Conservation (phyloP, 1,284 basidiomycete species). For the Trametes versicolor region DNA sequence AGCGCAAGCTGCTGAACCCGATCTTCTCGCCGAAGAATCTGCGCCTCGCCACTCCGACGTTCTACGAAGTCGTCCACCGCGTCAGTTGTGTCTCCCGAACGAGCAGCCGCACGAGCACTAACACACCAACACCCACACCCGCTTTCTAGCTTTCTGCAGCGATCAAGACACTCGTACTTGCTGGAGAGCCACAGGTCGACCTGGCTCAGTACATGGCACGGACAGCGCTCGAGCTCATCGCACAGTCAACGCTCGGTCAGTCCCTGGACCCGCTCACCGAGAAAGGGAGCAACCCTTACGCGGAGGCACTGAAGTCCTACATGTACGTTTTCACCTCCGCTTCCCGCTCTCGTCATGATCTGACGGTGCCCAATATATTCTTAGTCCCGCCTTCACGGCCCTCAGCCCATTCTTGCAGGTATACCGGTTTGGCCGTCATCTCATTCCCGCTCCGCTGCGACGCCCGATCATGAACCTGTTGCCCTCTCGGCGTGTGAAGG, state of each 20-base stretch:
- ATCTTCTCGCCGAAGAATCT: slow-evolving; percentile 41
- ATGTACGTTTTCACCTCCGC: slow-evolving; percentile 24
- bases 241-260: slow-evolving; percentile 23
- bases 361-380: neutral
- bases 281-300: slow-evolving; percentile 31
- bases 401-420: neutral
- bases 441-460: neutral
- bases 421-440: neutral
- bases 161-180: neutral
- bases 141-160: slow-evolving; percentile 9
- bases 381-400: neutral
- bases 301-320: slow-evolving; percentile 34
- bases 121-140: neutral
- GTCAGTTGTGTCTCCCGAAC: slow-evolving; percentile 15
- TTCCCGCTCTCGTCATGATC: neutral
- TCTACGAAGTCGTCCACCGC: slow-evolving; percentile 37
- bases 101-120: neutral
- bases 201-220: slow-evolving; percentile 19
- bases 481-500: slow-evolving; percentile 1
- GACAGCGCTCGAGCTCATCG: slow-evolving; percentile 22
- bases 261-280: slow-evolving; percentile 21
- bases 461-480: neutral
- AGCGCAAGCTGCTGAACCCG: slow-evolving; percentile 41
- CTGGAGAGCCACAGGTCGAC: slow-evolving; percentile 15
- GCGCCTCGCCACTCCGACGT: slow-evolving; percentile 38